phyloP scores from a whole-genome alignment of 2,329 filamentous ascomycete species.

The Chalaropsis thielavioides region DNA sequence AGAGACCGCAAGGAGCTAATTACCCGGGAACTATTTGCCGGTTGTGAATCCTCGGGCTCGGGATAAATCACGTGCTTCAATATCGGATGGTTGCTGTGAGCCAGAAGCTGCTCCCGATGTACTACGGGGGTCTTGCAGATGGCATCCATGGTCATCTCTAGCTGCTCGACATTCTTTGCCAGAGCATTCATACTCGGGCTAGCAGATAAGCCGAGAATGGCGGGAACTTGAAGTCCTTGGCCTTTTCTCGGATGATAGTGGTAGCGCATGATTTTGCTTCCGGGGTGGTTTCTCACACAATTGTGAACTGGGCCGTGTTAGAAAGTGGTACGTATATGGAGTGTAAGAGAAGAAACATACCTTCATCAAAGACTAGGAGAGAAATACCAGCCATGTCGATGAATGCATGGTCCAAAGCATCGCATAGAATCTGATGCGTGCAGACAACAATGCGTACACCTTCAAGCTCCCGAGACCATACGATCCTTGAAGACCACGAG shows the following conservation, averaged over 20 bases:
- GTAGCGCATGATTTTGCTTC: conserved; percentile 55
- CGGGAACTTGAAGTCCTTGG: conserved; percentile 35
- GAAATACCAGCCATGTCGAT: conserved; percentile 48
- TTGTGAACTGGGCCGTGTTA: conserved; percentile 47
- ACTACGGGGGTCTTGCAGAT: conserved; percentile 52
- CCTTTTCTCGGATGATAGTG: conserved; percentile 46
- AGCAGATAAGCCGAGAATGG: conserved; percentile 65
- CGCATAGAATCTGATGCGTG: conserved; percentile 58
- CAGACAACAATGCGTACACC: conserved; percentile 61
- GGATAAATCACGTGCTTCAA: conserved; percentile 15
- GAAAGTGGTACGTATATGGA: background rate
- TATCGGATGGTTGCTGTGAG: conserved; percentile 50
- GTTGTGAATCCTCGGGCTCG: background rate
- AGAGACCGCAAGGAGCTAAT: background rate
- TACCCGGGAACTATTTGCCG: background rate
- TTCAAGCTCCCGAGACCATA: conserved; percentile 53
- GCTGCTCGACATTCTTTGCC: conserved; percentile 37
- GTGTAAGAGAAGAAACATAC: conserved; percentile 28
- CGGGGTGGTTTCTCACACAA: conserved; percentile 48
- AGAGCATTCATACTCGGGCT: conserved; percentile 56
- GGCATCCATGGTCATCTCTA: conserved; percentile 59
- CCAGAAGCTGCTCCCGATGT: conserved; percentile 55
- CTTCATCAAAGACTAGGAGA: conserved; percentile 73
- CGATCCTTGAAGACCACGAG: conserved; percentile 50
- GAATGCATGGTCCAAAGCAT: conserved; percentile 63